These are phyloP conservation scores for Cytospora schulzeri DNA, from an alignment of 2,329 filamentous ascomycete species.

Conservation along the genomic window DNA sequence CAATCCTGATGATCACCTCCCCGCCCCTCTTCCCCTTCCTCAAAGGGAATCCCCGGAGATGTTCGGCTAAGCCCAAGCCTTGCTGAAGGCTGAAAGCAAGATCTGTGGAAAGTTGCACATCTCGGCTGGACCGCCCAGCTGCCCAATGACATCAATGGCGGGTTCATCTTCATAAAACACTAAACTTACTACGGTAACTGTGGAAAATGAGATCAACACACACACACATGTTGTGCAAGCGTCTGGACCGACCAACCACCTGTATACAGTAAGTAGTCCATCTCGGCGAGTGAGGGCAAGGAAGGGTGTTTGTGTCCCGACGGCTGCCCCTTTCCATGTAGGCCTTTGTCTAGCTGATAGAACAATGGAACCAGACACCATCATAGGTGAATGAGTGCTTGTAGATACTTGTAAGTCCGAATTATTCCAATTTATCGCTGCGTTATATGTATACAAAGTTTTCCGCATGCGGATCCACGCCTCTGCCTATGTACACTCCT, in stretches of 20 bases:
- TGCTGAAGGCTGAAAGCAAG: background rate
- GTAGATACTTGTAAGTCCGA: background rate
- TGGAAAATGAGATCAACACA: background rate
- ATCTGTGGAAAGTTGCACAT: background rate
- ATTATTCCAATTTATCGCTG: background rate
- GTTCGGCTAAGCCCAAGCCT: background rate
- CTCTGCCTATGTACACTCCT: slow-evolving; percentile 18
- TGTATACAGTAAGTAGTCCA: background rate
- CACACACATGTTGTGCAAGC: background rate
- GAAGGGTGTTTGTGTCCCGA: background rate
- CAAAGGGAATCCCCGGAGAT: too few species aligned
- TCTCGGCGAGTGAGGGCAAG: background rate
- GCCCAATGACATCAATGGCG: background rate
- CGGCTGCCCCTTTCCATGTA: background rate
- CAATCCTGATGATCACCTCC: background rate
- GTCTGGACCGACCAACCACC: background rate
- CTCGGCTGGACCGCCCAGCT: background rate
- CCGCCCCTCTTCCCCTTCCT: background rate
- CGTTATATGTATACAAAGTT: background rate
- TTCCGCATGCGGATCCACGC: background rate
- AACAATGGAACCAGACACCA: background rate
- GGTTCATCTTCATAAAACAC: background rate
- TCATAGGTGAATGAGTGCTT: background rate
- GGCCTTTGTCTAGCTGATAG: too few species aligned
- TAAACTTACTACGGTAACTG: background rate